These are phyloP conservation scores for Epichloe uncinata DNA, from an alignment of 2,329 filamentous ascomycete species.

Conservation along the genomic window DNA sequence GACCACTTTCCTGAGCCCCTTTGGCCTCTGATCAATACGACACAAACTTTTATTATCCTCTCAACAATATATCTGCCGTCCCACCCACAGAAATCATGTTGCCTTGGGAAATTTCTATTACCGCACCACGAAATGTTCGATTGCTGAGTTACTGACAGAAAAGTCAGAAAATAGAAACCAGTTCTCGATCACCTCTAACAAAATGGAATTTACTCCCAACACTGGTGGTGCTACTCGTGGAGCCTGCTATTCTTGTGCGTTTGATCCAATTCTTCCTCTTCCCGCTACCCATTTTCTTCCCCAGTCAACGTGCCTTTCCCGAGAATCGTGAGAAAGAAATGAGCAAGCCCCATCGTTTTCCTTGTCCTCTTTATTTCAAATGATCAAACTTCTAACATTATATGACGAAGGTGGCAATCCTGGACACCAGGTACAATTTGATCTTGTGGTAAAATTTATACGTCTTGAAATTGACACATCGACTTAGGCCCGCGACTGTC, in stretches of 20 bases:
- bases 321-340: not conserved
- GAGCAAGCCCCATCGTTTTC: not conserved
- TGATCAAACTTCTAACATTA: not conserved
- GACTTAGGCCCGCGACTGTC: conserved; percentile 68
- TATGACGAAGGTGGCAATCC: conserved; percentile 50
- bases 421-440: conserved; percentile 56
- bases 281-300: not conserved
- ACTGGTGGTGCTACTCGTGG: conserved; percentile 20
- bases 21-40: not conserved
- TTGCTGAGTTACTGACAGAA: not conserved
- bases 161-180: not conserved
- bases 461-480: conserved; percentile 9
- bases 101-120: not conserved
- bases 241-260: conserved; percentile 40
- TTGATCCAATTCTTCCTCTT: not conserved
- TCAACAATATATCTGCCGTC: not conserved
- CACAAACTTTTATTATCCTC: not conserved
- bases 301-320: not conserved
- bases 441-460: not conserved
- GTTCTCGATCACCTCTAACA: not conserved
- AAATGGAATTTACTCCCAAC: conserved; percentile 24
- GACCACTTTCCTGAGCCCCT: not conserved
- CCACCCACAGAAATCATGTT: not conserved
- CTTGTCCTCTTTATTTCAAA: not conserved
- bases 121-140: not conserved